Evolutionary conservation across 257 asterid genomes (phyloP).

Genomic region (Rehmannia glutinosa): DNA sequence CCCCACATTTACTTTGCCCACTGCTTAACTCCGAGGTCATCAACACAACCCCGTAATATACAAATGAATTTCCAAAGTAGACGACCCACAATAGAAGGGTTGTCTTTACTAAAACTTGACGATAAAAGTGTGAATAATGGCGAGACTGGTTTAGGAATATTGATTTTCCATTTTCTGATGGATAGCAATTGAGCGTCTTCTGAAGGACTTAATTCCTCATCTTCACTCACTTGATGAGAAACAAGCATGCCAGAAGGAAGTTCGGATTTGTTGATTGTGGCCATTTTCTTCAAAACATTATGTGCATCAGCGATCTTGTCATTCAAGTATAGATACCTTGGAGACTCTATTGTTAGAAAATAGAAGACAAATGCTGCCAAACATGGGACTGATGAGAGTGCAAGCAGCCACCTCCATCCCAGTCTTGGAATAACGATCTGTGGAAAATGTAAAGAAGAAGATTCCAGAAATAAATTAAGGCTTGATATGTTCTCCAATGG

Average conservation of each 20-base stretch:
- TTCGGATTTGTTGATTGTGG: constrained; percentile 37
- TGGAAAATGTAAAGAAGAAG: background rate
- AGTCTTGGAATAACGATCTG: constrained; percentile 61
- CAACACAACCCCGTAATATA: constrained; percentile 52
- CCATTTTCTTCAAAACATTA: constrained; percentile 44
- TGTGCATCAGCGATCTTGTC: constrained; percentile 48
- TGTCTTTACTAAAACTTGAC: constrained; percentile 36
- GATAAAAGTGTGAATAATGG: constrained; percentile 40
- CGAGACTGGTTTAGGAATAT: constrained; percentile 28
- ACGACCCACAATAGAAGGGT: constrained; percentile 58
- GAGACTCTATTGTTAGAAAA: constrained; percentile 58
- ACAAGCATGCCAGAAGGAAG: constrained; percentile 59
- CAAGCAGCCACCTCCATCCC: constrained; percentile 88
- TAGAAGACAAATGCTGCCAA: constrained; percentile 49
- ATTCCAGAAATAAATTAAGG: background rate
- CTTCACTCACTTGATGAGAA: constrained; percentile 25
- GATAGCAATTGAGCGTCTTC: constrained; percentile 33
- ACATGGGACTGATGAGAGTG: constrained; percentile 61
- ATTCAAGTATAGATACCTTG: constrained; percentile 51
- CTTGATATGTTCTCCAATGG: background rate
- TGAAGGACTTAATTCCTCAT: constrained; percentile 23
- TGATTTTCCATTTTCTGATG: background rate
- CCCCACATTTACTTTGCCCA: constrained; percentile 28
- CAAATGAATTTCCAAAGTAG: constrained; percentile 49
- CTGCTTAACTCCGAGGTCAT: constrained; percentile 56